Evolutionary conservation across 148 eudicot genomes (phyloP), one percentile per base, ranked within the genome.

Genomic region (Chenopodium album): DNA sequence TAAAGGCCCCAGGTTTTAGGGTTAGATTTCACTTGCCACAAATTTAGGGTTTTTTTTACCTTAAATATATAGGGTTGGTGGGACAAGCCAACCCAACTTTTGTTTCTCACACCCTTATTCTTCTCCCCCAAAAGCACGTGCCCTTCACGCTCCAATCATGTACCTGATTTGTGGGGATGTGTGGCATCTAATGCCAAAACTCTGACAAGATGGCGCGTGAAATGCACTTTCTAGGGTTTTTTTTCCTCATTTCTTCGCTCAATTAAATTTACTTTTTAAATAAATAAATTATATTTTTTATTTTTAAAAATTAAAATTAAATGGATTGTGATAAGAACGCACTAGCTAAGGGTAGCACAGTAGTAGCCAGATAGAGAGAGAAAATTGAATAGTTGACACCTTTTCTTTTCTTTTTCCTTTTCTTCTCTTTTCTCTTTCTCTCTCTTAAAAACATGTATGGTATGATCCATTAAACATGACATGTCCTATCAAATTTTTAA

Each of bases 41-140:
- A 78, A 71, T 62, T 80, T 77, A 80, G 77, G 78, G 66, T 84
- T 76, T 68, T 75, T 75, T 78, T 77, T 72, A 48, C 89, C 87
- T 79, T 85, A 81, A 82, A 76, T 73, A 79, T 76, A 82, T 87
- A 87, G 89, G 89, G 83, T 84, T 74, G 77, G 77, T 74, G 69
- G 73, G 85, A 67, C 84, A 50, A 77, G 72, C 80, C 60, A 73
- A 62, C 72, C 56, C 67, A 70, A 76, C 76, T 34, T 75, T 50
- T 41, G 28, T 22, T 14, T 0, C 12, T 20, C 44, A 68, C 20
- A 37, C 41, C 64, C 32, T 48, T 17, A 7, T 0, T 80, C 82
- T 77, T 48, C 78, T 2, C 78, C 26, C 26, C 3, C 0, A 1
- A 16, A 0, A 0, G 7, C n/a, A 26, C 78, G 80, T 86, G 82